Base-by-base conservation (phyloP, 1,284 basidiomycete species). In the Boletellus deceptivus region DNA sequence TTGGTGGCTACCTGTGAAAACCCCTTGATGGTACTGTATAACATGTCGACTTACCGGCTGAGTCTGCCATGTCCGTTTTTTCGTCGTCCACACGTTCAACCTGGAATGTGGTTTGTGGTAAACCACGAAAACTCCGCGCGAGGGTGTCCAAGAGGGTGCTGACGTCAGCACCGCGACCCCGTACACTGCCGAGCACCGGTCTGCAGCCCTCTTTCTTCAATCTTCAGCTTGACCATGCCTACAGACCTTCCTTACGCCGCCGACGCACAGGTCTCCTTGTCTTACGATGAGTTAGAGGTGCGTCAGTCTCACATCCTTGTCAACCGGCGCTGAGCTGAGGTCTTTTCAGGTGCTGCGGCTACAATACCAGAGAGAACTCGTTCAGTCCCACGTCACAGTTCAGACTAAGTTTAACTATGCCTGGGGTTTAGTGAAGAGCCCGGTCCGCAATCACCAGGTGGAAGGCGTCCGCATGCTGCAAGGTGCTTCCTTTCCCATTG, bases 401-500 rank as follows among this genome's bases (percentile, higher is more conserved):
- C 97, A 99, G 75, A 96, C 93, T 47, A 97, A 94, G 72, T 99
- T 99, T 78, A 99, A 99, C 75, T 96, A 91, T 70, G 90, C 95
- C 55, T 95, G 93, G 93, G 96, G 94, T 5, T 77, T 97, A 29
- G 91, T 97, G 50, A 97, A 97, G 78, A 92, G 90, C 57, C 86
- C 86, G 34, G 73, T 83, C 59, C 78, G 80, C 46, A 87, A 91
- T 31, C 80, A 96, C 61, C 93, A 97, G 64, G 90, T 89, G 0
- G 87, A 95, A 66, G 94, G 97, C 35, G 91, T 99, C 44, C 84
- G 84, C 58, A 69, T 99, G 46, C 75, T 99, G 51, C 95, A 97
- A 80, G 95, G 95, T 88, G 58, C n/a, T 29, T 48, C 6, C 22
- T 27, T 22, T 35, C 6, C 31, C 9, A 25, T 33, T 31, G 37